Percentiles rank a stretch among this genome's conserved stretches.
These are phyloP conservation scores for Kluyveromyces aestuarii DNA, from an alignment of 805 yeast genomes.

Conservation along the genomic window DNA sequence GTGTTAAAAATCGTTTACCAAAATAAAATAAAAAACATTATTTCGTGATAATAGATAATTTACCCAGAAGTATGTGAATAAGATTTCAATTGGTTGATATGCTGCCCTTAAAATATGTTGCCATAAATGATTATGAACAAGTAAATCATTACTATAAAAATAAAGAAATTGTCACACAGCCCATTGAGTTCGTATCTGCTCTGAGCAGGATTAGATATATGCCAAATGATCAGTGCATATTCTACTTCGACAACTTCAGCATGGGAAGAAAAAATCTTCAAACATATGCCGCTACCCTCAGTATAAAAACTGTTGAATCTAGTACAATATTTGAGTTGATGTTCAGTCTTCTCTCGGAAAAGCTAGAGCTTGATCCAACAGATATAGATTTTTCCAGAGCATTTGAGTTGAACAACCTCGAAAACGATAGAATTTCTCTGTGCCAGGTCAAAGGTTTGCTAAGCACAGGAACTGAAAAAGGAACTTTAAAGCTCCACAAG, in stretches of 20 bases:
- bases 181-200: conserved; percentile 14
- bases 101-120: background rate
- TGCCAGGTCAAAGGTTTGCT: conserved; percentile 8
- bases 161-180: background rate
- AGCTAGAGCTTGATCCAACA: conserved; percentile 11
- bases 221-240: conserved; percentile 6
- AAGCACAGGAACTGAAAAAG: background rate
- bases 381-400: conserved; percentile 5
- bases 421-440: conserved; percentile 14
- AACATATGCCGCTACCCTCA: conserved; percentile 11
- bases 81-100: background rate
- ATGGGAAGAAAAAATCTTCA: conserved; percentile 5
- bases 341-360: conserved; percentile 13
- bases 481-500: background rate
- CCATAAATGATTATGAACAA: background rate
- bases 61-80: too few relatives aligned
- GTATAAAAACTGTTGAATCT: conserved; percentile 8
- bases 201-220: conserved; percentile 12
- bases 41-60: too few relatives aligned
- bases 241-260: conserved; percentile 13
- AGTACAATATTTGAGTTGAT: conserved; percentile 13
- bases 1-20: too few relatives aligned
- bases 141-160: conserved; percentile 1
- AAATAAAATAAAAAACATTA: too few relatives aligned
- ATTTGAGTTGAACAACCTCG: conserved; percentile 10